These are phyloP conservation scores for Pseudisothecium myosuroides DNA, from an alignment of 225 moss, liverwort and hornwort species.

Conservation along the genomic window DNA sequence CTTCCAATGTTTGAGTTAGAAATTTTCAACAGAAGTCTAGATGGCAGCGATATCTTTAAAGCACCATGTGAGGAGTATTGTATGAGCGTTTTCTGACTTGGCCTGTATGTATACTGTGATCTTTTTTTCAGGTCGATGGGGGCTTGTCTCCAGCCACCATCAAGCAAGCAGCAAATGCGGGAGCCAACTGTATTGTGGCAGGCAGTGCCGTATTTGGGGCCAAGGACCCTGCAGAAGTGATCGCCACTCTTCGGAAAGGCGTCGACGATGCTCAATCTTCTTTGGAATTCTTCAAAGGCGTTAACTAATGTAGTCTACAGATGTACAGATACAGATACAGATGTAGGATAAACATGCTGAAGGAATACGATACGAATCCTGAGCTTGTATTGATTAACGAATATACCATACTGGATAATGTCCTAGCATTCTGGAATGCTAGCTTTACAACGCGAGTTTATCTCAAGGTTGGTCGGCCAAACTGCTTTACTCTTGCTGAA, in stretches of 20 bases:
- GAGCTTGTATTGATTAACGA: not conserved
- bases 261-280: slow-evolving; percentile 60
- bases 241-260: slow-evolving; percentile 48
- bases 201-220: slow-evolving; percentile 91
- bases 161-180: slow-evolving; percentile 84
- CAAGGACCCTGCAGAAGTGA: slow-evolving; percentile 69
- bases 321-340: too few relatives aligned
- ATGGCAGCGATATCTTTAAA: not conserved
- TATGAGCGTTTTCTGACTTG: not conserved
- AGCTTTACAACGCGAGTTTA: not conserved
- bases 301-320: not conserved
- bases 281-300: not conserved
- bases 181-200: slow-evolving; percentile 90
- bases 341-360: not conserved
- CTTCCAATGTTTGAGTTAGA: not conserved
- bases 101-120: not conserved
- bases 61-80: not conserved
- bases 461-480: not conserved
- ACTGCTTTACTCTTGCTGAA: not conserved
- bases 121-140: slow-evolving; percentile 74
- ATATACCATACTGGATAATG: not conserved
- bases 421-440: not conserved
- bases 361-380: not conserved
- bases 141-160: slow-evolving; percentile 84
- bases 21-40: not conserved